These are phyloP conservation scores for Garcia nutans DNA, from an alignment of 345 rosid genomes.

Conservation along the genomic window DNA sequence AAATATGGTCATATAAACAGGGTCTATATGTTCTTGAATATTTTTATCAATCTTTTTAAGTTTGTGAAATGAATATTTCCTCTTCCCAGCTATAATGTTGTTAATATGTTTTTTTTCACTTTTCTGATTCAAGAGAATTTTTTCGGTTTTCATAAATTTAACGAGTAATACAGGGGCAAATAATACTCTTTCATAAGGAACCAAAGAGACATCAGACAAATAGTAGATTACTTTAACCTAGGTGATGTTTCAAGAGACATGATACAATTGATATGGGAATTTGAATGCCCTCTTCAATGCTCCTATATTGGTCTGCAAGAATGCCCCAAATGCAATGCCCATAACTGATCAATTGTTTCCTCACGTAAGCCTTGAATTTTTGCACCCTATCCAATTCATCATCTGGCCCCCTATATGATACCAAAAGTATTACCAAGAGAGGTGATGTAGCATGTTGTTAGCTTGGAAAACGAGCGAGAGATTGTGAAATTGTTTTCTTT, in stretches of 20 bases:
- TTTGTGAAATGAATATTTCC: not conserved
- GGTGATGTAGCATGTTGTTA: too few species aligned
- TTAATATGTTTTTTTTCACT: not conserved
- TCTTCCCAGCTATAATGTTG: not conserved
- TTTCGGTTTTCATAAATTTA: not conserved
- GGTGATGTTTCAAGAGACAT: slow-evolving; percentile 27
- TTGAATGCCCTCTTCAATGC: slow-evolving; percentile 64
- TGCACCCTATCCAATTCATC: not conserved
- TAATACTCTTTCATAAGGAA: not conserved
- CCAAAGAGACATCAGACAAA: not conserved
- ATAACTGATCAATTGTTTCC: slow-evolving; percentile 34
- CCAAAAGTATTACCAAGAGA: not conserved
- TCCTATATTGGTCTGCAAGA: slow-evolving; percentile 69
- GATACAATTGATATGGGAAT: slow-evolving; percentile 69
- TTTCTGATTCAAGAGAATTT: not conserved
- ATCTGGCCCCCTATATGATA: not conserved
- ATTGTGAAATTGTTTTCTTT: not conserved
- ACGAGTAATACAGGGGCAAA: not conserved
- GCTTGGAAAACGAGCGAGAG: not conserved
- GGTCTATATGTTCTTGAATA: not conserved
- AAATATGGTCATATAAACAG: too few species aligned
- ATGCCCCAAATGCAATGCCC: slow-evolving; percentile 74
- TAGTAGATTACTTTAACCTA: not conserved
- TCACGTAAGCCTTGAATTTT: slow-evolving; percentile 16
- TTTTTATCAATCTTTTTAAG: not conserved